Evolutionary conservation across 2,329 filamentous ascomycete genomes (phyloP), one percentile per base, ranked within the genome.

Genomic region (Phaeosphaeriaceae sp.): DNA sequence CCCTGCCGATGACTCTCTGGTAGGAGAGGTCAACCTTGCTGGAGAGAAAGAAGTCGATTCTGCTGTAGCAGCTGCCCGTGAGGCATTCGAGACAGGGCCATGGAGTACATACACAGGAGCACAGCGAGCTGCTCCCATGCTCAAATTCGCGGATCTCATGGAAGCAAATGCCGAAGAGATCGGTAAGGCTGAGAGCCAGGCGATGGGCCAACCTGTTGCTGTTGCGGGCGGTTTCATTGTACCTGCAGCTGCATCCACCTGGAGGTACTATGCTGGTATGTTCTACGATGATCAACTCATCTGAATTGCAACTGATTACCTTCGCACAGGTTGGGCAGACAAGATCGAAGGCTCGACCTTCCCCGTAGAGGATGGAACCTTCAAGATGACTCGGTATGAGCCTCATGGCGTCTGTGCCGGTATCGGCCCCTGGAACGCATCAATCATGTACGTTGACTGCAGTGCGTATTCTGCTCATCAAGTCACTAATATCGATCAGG

Each of bases 181-280:
- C 7, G 85, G 85, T 41, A 85, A 84, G 5, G 84, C 88, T 54
- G 90, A 93, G 78, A 88, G 89, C 0, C 88, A 90, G 82, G 89
- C 93, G 75, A 92, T 91, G 70, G 91, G 73, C 51, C 91, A 92
- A 74, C 87, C 89, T 6, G 90, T 89, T 7, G 13, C 36, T 17
- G 36, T 40, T n/a, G 36, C 36, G 6, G 36, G 36, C 15, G 36
- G 36, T n/a, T 40, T 40, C 17, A 40, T 40, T n/a, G 36, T 40
- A 17, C 36, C 36, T 40, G 36, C 36, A n/a, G 36, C 36, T 40
- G 36, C 36, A 3, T 2, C 36, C 4, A 40, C 36, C 5, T 40
- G 36, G 36, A 40, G 19, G 84, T 88, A 3, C 77, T 87, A 17
- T 76, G 91, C 13, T 78, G 71, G 1, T 85, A 87, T 65, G 81